A percentile compares a stretch with the other conserved stretches of the same genome.
These are phyloP conservation scores for Trichoderma sp. DNA, from an alignment of 2,329 filamentous ascomycete species.

Conservation along the genomic window DNA sequence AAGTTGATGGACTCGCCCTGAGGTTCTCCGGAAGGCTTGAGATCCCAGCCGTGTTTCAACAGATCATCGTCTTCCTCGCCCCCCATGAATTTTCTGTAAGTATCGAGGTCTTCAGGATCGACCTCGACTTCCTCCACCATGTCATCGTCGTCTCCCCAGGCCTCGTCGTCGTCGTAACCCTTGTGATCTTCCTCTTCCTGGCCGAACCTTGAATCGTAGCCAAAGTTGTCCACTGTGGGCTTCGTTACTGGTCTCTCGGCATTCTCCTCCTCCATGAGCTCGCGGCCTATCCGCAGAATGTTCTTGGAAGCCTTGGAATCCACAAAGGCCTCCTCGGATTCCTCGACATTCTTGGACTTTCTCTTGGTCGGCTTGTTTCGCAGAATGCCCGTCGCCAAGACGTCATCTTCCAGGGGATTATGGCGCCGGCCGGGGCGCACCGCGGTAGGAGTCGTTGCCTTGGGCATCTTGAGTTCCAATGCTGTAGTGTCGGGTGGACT, in stretches of 20 bases:
- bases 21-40: conserved; percentile 44
- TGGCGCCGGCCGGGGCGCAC: conserved; percentile 66
- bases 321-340: conserved; percentile 68
- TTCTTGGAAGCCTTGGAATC: conserved; percentile 85
- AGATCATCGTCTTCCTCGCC: conserved; percentile 70
- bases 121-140: conserved; percentile 72
- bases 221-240: conserved; percentile 57
- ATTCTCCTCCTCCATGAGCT: conserved; percentile 77
- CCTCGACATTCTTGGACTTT: conserved; percentile 60
- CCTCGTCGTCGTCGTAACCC: conserved; percentile 54
- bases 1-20: conserved; percentile 67
- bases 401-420: conserved; percentile 87
- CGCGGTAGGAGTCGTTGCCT: conserved; percentile 61
- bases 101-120: conserved; percentile 82
- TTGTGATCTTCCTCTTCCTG: conserved; percentile 47
- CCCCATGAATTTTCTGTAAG: conserved; percentile 86
- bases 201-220: conserved; percentile 73
- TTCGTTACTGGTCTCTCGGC: conserved; percentile 41
- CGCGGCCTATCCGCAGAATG: conserved; percentile 85
- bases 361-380: conserved; percentile 72
- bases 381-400: conserved; percentile 66
- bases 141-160: conserved; percentile 78
- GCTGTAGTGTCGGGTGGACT: background rate
- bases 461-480: conserved; percentile 64
- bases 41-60: conserved; percentile 61